Conservation (phyloP, 768 basidiomycete species). For the Boletus vermiculosoides region DNA sequence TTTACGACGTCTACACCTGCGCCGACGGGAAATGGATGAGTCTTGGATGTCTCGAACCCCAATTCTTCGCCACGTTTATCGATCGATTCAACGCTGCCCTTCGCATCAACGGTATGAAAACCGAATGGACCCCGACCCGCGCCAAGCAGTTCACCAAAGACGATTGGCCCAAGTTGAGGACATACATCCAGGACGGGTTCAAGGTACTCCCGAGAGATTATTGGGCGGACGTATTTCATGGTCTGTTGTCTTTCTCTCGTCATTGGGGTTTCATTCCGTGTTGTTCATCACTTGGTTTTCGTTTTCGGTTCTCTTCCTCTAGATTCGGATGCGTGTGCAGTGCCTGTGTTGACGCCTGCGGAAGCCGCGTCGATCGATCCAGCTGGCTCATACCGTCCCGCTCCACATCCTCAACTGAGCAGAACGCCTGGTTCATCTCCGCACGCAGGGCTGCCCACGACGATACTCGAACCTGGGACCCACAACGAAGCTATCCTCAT, state of each 20-base stretch:
- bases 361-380: constrained; percentile 54
- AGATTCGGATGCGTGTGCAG: constrained; percentile 72
- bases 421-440: constrained; percentile 29
- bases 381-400: constrained; percentile 40
- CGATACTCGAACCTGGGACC: constrained; percentile 44
- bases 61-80: constrained; percentile 66
- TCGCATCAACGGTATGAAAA: constrained; percentile 38
- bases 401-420: constrained; percentile 50
- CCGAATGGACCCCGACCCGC: constrained; percentile 55
- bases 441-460: constrained; percentile 3
- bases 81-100: constrained; percentile 51
- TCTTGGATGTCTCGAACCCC: constrained; percentile 72
- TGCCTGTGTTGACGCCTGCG: constrained; percentile 62
- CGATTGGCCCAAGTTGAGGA: constrained; percentile 56
- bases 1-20: constrained; percentile 73
- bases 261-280: not conserved
- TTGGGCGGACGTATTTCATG: constrained; percentile 68
- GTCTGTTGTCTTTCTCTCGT: constrained; percentile 31
- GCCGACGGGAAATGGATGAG: constrained; percentile 74
- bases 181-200: constrained; percentile 68
- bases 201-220: constrained; percentile 56
- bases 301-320: not conserved
- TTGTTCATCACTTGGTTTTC: not conserved
- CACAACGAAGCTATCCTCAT: constrained; percentile 54
- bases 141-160: constrained; percentile 44